Evolutionary conservation across 345 rosid species (phyloP).

Genomic region (Pistacia atlantica): DNA sequence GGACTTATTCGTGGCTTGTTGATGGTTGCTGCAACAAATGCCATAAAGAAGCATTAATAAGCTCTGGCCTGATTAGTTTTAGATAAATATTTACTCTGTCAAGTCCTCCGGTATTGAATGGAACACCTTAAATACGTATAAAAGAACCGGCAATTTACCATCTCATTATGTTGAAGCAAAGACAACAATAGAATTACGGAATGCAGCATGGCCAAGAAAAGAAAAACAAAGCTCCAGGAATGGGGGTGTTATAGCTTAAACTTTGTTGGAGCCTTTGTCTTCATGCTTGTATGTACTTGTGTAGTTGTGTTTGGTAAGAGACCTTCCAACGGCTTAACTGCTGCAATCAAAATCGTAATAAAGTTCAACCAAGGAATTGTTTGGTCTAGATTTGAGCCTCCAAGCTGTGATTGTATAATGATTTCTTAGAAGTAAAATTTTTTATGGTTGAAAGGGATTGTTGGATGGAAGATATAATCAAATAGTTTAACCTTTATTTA

Average conservation of each 20-base stretch:
- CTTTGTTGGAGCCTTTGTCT: not conserved
- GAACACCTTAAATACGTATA: not conserved
- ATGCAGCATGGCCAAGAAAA: not conserved
- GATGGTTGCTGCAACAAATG: constrained; percentile 62
- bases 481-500: no score
- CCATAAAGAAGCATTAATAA: constrained; percentile 46
- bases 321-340: not conserved
- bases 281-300: not conserved
- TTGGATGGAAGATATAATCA: no score
- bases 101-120: not conserved
- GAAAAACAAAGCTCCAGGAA: not conserved
- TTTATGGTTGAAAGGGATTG: no score
- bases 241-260: not conserved
- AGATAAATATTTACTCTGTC: not conserved
- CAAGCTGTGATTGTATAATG: no score
- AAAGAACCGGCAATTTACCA: not conserved
- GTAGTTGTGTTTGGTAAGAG: not conserved
- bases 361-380: not conserved
- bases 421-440: no score
- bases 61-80: not conserved
- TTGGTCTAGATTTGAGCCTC: not conserved
- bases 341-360: not conserved
- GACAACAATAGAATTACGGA: not conserved
- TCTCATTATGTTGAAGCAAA: not conserved
- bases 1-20: constrained; percentile 79